These are phyloP conservation scores for Sarcomyxa edulis DNA, from an alignment of 768 basidiomycete genomes.

Conservation along the genomic window DNA sequence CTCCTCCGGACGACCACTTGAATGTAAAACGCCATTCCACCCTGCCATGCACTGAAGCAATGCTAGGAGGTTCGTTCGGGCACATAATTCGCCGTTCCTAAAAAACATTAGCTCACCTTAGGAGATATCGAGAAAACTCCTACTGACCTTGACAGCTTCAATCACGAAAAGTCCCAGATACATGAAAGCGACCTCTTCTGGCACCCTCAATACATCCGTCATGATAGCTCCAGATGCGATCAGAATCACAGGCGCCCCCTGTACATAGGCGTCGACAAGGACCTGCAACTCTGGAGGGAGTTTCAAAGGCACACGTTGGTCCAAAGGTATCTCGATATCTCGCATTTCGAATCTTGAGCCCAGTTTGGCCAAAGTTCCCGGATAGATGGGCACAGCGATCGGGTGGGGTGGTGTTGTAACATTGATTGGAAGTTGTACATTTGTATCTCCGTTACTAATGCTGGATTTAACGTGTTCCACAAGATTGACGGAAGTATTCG, in stretches of 20 bases:
- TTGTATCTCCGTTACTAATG: too few relatives aligned
- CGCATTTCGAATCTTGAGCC: too few relatives aligned
- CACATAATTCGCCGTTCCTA: neutral
- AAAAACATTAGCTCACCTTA: neutral
- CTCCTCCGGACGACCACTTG: conserved; percentile 2
- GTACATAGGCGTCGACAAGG: conserved; percentile 1
- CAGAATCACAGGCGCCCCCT: conserved; percentile 1
- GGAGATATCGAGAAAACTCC: neutral
- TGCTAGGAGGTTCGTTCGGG: neutral
- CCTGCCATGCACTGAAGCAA: neutral
- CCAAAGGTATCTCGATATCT: neutral
- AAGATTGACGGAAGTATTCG: too few relatives aligned
- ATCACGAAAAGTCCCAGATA: conserved; percentile 4
- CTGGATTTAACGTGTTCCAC: too few relatives aligned
- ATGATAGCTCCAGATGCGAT: neutral
- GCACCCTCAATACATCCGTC: neutral
- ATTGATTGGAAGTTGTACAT: too few relatives aligned
- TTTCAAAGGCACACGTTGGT: neutral
- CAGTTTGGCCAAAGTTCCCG: too few relatives aligned
- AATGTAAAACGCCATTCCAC: conserved; percentile 3
- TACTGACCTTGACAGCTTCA: neutral
- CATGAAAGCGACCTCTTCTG: neutral
- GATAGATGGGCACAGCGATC: too few relatives aligned
- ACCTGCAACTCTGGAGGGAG: conserved; percentile 2
- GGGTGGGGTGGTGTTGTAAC: too few relatives aligned